Evolutionary conservation across 179 eudicot species (phyloP).

Genomic region (Drosera spatulata): DNA sequence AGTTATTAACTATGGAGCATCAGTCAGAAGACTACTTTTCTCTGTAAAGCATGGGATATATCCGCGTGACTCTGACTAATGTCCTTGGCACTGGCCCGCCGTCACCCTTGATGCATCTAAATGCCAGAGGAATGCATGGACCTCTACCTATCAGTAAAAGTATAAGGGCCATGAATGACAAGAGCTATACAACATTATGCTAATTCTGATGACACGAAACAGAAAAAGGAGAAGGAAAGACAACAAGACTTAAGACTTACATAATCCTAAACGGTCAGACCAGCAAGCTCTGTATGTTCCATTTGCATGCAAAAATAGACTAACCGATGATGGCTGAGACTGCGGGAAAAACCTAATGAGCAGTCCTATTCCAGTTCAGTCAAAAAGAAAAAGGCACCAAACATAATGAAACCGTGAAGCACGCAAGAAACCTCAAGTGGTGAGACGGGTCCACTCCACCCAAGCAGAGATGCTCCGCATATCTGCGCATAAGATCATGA

Average conservation of each 20-base stretch:
- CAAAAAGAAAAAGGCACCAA: background rate
- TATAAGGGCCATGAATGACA: conserved; percentile 3
- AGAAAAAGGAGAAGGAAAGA: background rate
- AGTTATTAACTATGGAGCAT: background rate
- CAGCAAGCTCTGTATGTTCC: conserved; percentile 93
- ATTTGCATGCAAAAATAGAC: conserved; percentile 64
- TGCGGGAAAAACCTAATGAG: conserved; percentile 10
- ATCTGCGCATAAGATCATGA: conserved; percentile 40
- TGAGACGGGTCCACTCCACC: conserved; percentile 82
- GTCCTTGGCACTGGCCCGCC: conserved; percentile 89
- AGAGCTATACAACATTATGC: background rate
- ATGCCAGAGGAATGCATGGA: conserved; percentile 60
- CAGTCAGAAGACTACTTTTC: conserved; percentile 48
- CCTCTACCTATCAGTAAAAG: conserved; percentile 45
- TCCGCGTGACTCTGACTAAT: conserved; percentile 63
- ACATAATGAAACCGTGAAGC: no score
- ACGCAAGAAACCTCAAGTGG: conserved; percentile 60
- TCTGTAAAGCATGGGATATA: conserved; percentile 82
- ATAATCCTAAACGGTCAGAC: conserved; percentile 88
- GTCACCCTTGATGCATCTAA: conserved; percentile 66
- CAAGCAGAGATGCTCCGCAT: conserved; percentile 76
- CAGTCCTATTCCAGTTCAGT: background rate
- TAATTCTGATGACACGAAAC: background rate
- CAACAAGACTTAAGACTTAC: conserved; percentile 33
- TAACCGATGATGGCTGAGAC: conserved; percentile 53